Percentiles rank a stretch among this genome's conserved stretches.
Evolutionary conservation across 345 rosid genomes (phyloP).

Genomic region (Erodium maritimum): DNA sequence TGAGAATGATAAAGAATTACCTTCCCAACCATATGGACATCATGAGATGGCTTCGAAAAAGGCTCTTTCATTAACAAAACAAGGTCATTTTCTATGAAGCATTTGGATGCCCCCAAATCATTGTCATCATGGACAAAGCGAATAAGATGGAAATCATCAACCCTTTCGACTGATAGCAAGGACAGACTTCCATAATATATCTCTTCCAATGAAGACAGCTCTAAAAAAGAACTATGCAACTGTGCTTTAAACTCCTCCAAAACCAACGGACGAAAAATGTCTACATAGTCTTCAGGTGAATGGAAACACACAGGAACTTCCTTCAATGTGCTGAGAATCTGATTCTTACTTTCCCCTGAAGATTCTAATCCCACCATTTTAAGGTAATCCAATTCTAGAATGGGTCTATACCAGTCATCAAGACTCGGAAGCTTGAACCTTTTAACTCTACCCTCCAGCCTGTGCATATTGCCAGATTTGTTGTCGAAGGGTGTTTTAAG

Average conservation of each 20-base stretch:
- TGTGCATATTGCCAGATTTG: conserved; percentile 39
- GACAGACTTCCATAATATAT: conserved; percentile 64
- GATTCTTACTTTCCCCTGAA: conserved; percentile 30
- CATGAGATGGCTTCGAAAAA: conserved; percentile 36
- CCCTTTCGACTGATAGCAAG: conserved; percentile 81
- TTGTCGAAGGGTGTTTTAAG: conserved; percentile 53
- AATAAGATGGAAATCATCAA: conserved; percentile 89
- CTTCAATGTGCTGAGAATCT: conserved; percentile 36
- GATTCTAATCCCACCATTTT: conserved; percentile 53
- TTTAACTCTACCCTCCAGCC: conserved; percentile 45
- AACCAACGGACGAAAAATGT: conserved; percentile 78
- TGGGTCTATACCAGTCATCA: conserved; percentile 90
- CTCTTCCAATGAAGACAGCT: conserved; percentile 77
- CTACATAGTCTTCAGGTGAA: conserved; percentile 74
- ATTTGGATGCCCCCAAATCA: conserved; percentile 42
- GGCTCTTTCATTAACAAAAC: conserved; percentile 76
- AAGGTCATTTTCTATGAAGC: conserved; percentile 81
- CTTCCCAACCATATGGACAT: conserved; percentile 83
- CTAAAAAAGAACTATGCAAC: conserved; percentile 62
- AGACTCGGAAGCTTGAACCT: conserved; percentile 82
- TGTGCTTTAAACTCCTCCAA: conserved; percentile 98
- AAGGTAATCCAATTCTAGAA: conserved; percentile 77
- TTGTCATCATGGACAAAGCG: conserved; percentile 80
- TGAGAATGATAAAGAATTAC: conserved; percentile 24
- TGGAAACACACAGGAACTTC: conserved; percentile 77